These are phyloP conservation scores for Leptographium procerum DNA, from an alignment of 2,329 filamentous ascomycete genomes.

Conservation along the genomic window DNA sequence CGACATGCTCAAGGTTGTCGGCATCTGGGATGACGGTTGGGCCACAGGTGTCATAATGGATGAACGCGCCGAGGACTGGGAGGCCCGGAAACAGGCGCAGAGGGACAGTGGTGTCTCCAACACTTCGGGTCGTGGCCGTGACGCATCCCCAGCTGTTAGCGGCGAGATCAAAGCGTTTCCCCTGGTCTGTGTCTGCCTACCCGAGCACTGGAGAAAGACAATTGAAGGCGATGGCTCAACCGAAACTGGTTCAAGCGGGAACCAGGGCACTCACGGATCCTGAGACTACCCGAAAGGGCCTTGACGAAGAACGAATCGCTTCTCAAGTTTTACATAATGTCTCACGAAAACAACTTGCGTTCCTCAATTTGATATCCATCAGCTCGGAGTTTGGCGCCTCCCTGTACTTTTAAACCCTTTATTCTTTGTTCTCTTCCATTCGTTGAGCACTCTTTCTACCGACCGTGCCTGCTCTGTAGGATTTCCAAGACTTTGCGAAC, in stretches of 20 bases:
- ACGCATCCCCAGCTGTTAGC: conserved; percentile 49
- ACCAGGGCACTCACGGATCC: conserved; percentile 17
- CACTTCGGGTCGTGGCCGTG: conserved; percentile 50
- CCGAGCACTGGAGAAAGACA: conserved; percentile 92
- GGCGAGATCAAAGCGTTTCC: conserved; percentile 98
- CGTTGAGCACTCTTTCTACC: neutral
- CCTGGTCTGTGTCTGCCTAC: conserved; percentile 87
- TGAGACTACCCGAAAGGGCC: conserved; percentile 12
- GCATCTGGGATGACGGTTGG: conserved; percentile 99
- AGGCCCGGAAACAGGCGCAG: conserved; percentile 62
- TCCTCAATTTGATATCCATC: conserved; percentile 15
- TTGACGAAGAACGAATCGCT: conserved; percentile 13
- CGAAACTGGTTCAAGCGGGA: conserved; percentile 43
- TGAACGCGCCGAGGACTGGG: conserved; percentile 82
- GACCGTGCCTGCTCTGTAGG: neutral
- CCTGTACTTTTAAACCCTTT: neutral
- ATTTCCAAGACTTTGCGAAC: neutral
- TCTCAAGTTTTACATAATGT: conserved; percentile 19
- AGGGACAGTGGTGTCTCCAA: conserved; percentile 90
- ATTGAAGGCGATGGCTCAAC: conserved; percentile 79
- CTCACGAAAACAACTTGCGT: conserved; percentile 17
- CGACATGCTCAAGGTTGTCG: conserved; percentile 95
- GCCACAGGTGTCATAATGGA: conserved; percentile 80
- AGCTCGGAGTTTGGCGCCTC: conserved; percentile 18
- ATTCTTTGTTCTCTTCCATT: conserved; percentile 1